Evolutionary conservation across 331 rosid genomes (phyloP), one percentile per base, ranked within the genome.

Genomic region (Acacia pycnantha): DNA sequence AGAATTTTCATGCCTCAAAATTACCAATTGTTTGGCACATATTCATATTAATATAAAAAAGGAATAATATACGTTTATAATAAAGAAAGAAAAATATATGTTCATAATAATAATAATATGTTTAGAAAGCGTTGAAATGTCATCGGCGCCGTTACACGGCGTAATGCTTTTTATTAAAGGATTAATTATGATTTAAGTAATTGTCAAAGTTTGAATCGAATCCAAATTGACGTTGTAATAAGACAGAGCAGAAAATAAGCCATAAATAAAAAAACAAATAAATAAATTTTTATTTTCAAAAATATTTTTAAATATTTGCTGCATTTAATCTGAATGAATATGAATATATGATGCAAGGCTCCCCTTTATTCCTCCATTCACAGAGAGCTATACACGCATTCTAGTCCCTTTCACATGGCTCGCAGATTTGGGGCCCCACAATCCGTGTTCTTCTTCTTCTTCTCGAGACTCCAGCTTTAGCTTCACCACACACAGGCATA

Each of bases 391-490:
- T 27, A 78, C 77, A 41, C 76, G 85, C 73, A 71, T 50, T 74
- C 47, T 65, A 70, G 85, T 89, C 89, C 77, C 71, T 84, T 77
- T 89, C 90, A 77, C 88, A 81, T 78, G 62, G 40, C 73, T 64
- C 72, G 74, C 59, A 84, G 85, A 73, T 47, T 78, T 82, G 16
- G 53, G 88, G 76, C 88, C 88, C 94, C 87, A 88, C 94, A 87
- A 61, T 29, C 83, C 88, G 87, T 82, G 87, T 88, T 50, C 78
- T 2, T 56, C 80, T 22, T 74, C 44, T 21, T 50, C 54, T 48
- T 16, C 54, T 48, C 12, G 67, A 26, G 67, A 11, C 8, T 5
- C 8, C 37, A 26, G 76, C 58, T 79, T 74, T 41, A 79, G 84
- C 86, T 74, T 46, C 26, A 46, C 75, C 65, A 54, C 24, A 15